A percentile compares a stretch with the other conserved stretches of the same genome.
Conservation (phyloP, 2,329 filamentous ascomycete species). For the Paraconiothyrium brasiliense region DNA sequence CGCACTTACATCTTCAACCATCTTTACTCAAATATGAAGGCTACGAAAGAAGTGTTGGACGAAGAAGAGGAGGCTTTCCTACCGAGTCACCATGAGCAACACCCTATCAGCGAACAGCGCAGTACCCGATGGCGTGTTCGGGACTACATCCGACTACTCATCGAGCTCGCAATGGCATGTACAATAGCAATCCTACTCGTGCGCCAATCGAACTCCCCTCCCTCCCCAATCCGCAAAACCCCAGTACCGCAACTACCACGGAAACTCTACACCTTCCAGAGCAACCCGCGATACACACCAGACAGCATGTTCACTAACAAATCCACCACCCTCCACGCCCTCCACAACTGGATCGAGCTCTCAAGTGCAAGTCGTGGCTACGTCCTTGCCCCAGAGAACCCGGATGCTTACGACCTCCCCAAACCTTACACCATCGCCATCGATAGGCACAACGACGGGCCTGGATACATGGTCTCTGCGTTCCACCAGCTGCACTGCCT, state of each 20-base stretch:
- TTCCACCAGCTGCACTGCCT: constrained; percentile 41
- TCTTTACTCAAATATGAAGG: not conserved
- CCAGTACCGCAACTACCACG: constrained; percentile 25
- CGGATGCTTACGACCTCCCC: constrained; percentile 27
- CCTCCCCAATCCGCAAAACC: constrained; percentile 1
- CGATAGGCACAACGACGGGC: constrained; percentile 30
- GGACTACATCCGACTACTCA: constrained; percentile 1
- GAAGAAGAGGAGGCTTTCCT: constrained; percentile 13
- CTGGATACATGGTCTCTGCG: constrained; percentile 35
- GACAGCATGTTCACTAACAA: constrained; percentile 38
- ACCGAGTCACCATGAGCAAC: not conserved
- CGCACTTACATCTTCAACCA: not conserved
- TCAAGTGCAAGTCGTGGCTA: constrained; percentile 32
- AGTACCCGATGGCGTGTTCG: not conserved
- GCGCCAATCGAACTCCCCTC: not conserved
- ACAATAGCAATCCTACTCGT: constrained; percentile 2
- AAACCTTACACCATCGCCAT: constrained; percentile 29
- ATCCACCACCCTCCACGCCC: constrained; percentile 28
- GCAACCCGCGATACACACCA: constrained; percentile 28
- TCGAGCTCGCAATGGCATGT: constrained; percentile 12
- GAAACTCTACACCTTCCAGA: constrained; percentile 34
- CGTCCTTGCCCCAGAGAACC: constrained; percentile 19
- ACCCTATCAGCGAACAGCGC: not conserved
- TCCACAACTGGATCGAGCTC: constrained; percentile 37
- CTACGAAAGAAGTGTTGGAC: not conserved